These are phyloP conservation scores for Bremia lactucae DNA, from an alignment of 352 stramenopile species.

Conservation along the genomic window DNA sequence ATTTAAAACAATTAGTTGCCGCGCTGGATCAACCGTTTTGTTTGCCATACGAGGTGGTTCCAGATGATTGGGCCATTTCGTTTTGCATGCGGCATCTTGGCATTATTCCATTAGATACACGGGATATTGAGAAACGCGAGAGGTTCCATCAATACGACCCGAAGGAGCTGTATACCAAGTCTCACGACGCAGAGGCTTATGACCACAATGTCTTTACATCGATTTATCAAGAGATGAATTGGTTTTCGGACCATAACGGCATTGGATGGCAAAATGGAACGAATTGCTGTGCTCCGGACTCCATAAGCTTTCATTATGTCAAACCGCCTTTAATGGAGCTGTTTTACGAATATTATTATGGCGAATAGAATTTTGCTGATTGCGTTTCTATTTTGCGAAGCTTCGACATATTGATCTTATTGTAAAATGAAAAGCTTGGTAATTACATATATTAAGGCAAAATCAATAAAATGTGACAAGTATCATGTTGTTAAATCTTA, in stretches of 20 bases:
- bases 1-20: constrained; percentile 54
- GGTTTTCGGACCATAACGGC: constrained; percentile 76
- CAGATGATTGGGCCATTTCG: constrained; percentile 81
- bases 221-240: constrained; percentile 83
- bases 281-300: constrained; percentile 65
- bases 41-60: constrained; percentile 54
- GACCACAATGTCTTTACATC: constrained; percentile 62
- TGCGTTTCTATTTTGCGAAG: no score
- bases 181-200: constrained; percentile 58
- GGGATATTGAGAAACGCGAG: constrained; percentile 54
- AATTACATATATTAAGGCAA: no score
- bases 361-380: no score
- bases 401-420: no score
- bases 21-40: constrained; percentile 70
- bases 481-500: no score
- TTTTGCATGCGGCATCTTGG: constrained; percentile 77
- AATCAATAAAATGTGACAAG: no score
- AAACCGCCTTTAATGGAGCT: constrained; percentile 77
- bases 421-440: no score
- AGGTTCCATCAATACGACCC: constrained; percentile 82
- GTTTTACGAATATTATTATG: constrained; percentile 81
- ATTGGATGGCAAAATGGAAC: constrained; percentile 75
- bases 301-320: constrained; percentile 80
- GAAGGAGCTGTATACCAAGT: constrained; percentile 48
- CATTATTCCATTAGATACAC: constrained; percentile 59